Conservation (phyloP, 805 yeast genomes). For the Candida morakotiae region DNA sequence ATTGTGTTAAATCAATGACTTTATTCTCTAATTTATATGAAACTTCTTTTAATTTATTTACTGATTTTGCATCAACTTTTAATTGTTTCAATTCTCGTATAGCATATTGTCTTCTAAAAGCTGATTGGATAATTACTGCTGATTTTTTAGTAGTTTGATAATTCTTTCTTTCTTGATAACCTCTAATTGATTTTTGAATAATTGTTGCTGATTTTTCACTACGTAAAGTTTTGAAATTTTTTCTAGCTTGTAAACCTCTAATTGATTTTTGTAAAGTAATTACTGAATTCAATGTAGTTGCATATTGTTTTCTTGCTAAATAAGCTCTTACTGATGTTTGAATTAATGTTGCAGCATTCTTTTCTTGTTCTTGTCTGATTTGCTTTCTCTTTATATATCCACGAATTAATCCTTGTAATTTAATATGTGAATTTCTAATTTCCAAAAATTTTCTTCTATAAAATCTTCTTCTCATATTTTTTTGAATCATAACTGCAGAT, state of each 20-base stretch:
- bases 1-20: slow-evolving; percentile 92
- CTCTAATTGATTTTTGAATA: slow-evolving; percentile 74
- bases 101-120: slow-evolving; percentile 75
- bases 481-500: slow-evolving; percentile 84
- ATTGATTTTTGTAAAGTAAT: slow-evolving; percentile 43
- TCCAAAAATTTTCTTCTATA: slow-evolving; percentile 60
- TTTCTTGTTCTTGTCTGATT: slow-evolving; percentile 52
- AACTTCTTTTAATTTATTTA: slow-evolving; percentile 83
- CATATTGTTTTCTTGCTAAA: slow-evolving; percentile 40
- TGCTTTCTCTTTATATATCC: slow-evolving; percentile 58
- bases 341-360: slow-evolving; percentile 59
- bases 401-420: slow-evolving; percentile 58
- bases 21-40: slow-evolving; percentile 93
- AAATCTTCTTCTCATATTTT: slow-evolving; percentile 63
- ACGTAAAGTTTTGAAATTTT: slow-evolving; percentile 44
- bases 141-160: slow-evolving; percentile 47
- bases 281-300: slow-evolving; percentile 32
- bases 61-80: slow-evolving; percentile 88
- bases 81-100: slow-evolving; percentile 55
- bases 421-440: slow-evolving; percentile 49
- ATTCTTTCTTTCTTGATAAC: slow-evolving; percentile 55
- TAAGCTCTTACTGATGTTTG: slow-evolving; percentile 66
- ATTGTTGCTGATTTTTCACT: slow-evolving; percentile 60
- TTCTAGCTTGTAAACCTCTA: slow-evolving; percentile 54
- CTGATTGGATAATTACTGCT: slow-evolving; percentile 70